Percentiles rank a stretch among this genome's conserved stretches.
These are phyloP conservation scores for Talaromyces verruculosus DNA, from an alignment of 2,329 filamentous ascomycete genomes.

Conservation along the genomic window DNA sequence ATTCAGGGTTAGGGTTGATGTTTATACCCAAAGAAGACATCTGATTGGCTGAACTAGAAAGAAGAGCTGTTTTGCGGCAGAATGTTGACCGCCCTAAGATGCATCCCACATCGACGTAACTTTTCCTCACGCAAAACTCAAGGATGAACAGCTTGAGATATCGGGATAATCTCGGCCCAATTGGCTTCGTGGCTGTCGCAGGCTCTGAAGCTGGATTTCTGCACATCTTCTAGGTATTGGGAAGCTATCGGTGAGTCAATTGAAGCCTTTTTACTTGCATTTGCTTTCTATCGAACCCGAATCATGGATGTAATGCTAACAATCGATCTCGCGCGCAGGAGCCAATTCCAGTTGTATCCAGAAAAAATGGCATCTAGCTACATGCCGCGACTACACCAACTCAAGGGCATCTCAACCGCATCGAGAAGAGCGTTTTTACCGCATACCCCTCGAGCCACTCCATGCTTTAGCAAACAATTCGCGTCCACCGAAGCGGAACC, in stretches of 20 bases:
- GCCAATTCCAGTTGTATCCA: not conserved
- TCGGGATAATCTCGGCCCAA: not conserved
- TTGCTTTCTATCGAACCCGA: not conserved
- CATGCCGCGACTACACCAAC: not conserved
- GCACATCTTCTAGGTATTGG: not conserved
- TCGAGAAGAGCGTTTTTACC: not conserved
- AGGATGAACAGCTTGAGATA: not conserved
- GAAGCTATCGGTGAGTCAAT: not conserved
- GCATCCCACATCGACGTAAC: constrained; percentile 1
- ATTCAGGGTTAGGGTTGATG: not conserved
- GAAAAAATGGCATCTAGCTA: not conserved
- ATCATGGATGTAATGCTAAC: not conserved
- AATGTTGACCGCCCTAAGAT: constrained; percentile 13
- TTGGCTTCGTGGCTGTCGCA: not conserved
- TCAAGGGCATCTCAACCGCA: not conserved
- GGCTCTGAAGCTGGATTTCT: not conserved
- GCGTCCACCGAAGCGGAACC: constrained; percentile 16
- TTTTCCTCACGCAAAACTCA: not conserved
- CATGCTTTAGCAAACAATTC: constrained; percentile 9
- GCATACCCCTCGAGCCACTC: not conserved
- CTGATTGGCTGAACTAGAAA: constrained; percentile 13
- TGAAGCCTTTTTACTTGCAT: not conserved
- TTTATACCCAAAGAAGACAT: not conserved
- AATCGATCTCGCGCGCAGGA: not conserved
- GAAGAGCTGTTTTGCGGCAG: constrained; percentile 8